Percentiles rank a stretch among this genome's conserved stretches.
Evolutionary conservation across 2,329 filamentous ascomycete genomes (phyloP).

Genomic region (Cadophora sp.): DNA sequence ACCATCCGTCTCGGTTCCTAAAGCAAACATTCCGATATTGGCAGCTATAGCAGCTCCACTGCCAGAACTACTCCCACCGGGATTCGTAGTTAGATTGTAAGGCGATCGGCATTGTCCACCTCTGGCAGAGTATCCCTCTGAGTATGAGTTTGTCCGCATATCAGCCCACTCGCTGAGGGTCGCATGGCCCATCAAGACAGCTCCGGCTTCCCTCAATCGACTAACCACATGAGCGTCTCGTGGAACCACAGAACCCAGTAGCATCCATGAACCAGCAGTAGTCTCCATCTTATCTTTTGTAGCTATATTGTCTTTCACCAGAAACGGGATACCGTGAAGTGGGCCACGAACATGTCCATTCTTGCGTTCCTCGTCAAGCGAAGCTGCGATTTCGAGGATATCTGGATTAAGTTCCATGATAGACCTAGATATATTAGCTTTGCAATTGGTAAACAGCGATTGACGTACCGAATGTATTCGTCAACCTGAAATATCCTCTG

Average conservation of each 20-base stretch:
- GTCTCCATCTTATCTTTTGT: conserved; percentile 75
- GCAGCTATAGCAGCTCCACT: conserved; percentile 68
- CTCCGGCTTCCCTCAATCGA: conserved; percentile 64
- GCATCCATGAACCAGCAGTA: conserved; percentile 72
- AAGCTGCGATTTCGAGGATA: conserved; percentile 63
- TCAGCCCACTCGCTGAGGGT: conserved; percentile 77
- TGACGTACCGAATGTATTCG: conserved; percentile 64
- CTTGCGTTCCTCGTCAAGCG: conserved; percentile 65
- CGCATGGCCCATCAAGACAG: conserved; percentile 74
- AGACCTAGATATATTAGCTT: conserved; percentile 48
- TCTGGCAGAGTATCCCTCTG: conserved; percentile 69
- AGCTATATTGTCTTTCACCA: conserved; percentile 77
- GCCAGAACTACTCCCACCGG: conserved; percentile 73
- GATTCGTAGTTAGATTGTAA: conserved; percentile 73
- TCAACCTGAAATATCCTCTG: conserved; percentile 66
- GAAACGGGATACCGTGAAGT: conserved; percentile 77
- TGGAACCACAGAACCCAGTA: conserved; percentile 70
- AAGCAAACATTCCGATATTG: conserved; percentile 66
- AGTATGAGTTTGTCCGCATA: conserved; percentile 72
- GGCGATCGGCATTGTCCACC: conserved; percentile 70
- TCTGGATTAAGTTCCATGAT: conserved; percentile 75
- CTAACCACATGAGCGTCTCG: conserved; percentile 71
- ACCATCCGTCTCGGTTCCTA: conserved; percentile 79
- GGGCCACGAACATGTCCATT: conserved; percentile 64
- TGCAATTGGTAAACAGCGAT: conserved; percentile 27